These are phyloP conservation scores for Parsonsia alboflavescens DNA, from an alignment of 257 asterid genomes.

Conservation along the genomic window DNA sequence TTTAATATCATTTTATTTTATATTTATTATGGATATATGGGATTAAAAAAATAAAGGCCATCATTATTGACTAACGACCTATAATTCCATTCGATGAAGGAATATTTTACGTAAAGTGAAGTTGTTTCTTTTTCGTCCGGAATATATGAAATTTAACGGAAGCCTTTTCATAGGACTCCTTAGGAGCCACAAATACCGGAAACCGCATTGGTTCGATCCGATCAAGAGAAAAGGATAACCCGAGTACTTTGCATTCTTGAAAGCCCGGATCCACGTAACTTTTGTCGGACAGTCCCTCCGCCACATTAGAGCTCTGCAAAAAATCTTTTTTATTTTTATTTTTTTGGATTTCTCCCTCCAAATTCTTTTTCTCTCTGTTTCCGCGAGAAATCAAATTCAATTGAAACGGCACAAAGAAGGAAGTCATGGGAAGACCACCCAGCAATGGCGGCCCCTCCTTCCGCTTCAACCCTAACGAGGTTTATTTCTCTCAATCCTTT, in stretches of 20 bases:
- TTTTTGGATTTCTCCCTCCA: conserved; percentile 1
- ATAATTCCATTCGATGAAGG: no score
- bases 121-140: no score
- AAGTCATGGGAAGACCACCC: conserved; percentile 80
- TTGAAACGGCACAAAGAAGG: background rate
- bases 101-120: no score
- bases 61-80: no score
- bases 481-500: conserved; percentile 9
- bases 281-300: background rate
- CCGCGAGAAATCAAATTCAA: conserved; percentile 14
- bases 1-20: no score
- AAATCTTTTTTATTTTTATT: background rate
- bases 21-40: no score
- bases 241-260: background rate
- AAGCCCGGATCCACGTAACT: background rate
- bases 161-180: no score
- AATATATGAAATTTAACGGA: no score
- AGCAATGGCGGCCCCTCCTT: conserved; percentile 89
- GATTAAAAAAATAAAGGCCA: no score
- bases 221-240: background rate
- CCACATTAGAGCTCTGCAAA: background rate
- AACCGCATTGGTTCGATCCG: background rate
- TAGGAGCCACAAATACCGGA: no score
- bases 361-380: background rate
- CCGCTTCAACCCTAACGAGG: conserved; percentile 86